Evolutionary conservation across 805 yeast genomes (phyloP).

Genomic region (Phaffomyces antillensis): DNA sequence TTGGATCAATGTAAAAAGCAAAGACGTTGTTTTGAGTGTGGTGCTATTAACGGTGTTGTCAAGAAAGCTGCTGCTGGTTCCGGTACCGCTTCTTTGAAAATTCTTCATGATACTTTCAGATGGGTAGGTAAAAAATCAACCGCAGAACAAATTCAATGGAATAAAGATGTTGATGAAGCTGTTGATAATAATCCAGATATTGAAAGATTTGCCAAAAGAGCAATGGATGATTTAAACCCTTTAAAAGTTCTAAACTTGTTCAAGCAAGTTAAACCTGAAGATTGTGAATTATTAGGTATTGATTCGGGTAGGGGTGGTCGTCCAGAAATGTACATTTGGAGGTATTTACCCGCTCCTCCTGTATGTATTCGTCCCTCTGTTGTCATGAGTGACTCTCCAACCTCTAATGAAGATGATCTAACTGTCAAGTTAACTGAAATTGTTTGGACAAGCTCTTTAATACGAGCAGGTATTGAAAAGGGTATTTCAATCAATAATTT

Average conservation of each 20-base stretch:
- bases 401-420: conserved; percentile 94
- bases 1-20: conserved; percentile 94
- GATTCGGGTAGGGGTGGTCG: conserved; percentile 84
- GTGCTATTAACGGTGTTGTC: conserved; percentile 91
- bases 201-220: conserved; percentile 78
- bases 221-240: conserved; percentile 92
- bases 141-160: conserved; percentile 82
- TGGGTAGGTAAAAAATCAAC: conserved; percentile 90
- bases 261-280: conserved; percentile 77
- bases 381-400: conserved; percentile 78
- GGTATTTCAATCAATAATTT: conserved; percentile 88
- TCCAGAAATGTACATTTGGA: conserved; percentile 96
- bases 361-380: conserved; percentile 98
- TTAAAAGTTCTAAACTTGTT: conserved; percentile 80
- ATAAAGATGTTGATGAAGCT: conserved; percentile 74
- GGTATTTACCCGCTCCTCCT: conserved; percentile 97
- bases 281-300: conserved; percentile 88
- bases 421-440: conserved; percentile 95
- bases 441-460: conserved; percentile 93
- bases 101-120: conserved; percentile 91
- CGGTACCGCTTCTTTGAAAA: conserved; percentile 89
- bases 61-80: conserved; percentile 91
- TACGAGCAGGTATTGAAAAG: conserved; percentile 89
- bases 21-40: conserved; percentile 82
- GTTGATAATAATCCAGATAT: conserved; percentile 75